phyloP scores from a whole-genome alignment of 1,284 basidiomycete genomes.

The Meripilus lineatus region DNA sequence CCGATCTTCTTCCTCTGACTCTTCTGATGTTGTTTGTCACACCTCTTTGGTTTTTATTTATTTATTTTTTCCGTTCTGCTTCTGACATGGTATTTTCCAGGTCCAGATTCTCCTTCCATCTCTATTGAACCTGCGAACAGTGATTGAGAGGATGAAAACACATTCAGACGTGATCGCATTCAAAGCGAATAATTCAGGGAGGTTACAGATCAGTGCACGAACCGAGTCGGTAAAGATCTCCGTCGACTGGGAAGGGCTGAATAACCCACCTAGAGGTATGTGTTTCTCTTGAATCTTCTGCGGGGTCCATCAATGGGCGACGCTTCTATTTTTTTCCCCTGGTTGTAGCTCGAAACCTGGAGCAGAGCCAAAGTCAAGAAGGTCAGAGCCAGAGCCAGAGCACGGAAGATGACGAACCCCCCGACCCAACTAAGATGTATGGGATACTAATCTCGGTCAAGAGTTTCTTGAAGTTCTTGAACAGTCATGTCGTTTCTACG shows the following conservation, averaged over 20 bases:
- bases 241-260: slow-evolving; percentile 75
- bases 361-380: no score
- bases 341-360: no score
- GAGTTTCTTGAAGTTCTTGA: slow-evolving; percentile 81
- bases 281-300: slow-evolving; percentile 9
- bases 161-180: slow-evolving; percentile 73
- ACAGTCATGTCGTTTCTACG: slow-evolving; percentile 78
- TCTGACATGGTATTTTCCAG: slow-evolving; percentile 33
- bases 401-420: no score
- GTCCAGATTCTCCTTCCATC: slow-evolving; percentile 80
- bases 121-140: slow-evolving; percentile 71
- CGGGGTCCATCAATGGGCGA: slow-evolving; percentile 14
- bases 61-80: not conserved
- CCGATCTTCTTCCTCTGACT: not conserved
- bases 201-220: slow-evolving; percentile 62
- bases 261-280: slow-evolving; percentile 64
- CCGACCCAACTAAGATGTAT: slow-evolving; percentile 52
- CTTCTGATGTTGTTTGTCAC: slow-evolving; percentile 1
- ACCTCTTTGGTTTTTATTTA: not conserved
- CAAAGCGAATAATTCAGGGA: slow-evolving; percentile 60
- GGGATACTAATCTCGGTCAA: slow-evolving; percentile 68
- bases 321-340: no score
- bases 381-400: slow-evolving; percentile 19
- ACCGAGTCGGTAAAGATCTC: slow-evolving; percentile 73
- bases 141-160: slow-evolving; percentile 72